A percentile compares a stretch with the other conserved stretches of the same genome.
Evolutionary conservation across 192 early-diverging fungal species (phyloP).

Genomic region (Powellomyces hirtus): DNA sequence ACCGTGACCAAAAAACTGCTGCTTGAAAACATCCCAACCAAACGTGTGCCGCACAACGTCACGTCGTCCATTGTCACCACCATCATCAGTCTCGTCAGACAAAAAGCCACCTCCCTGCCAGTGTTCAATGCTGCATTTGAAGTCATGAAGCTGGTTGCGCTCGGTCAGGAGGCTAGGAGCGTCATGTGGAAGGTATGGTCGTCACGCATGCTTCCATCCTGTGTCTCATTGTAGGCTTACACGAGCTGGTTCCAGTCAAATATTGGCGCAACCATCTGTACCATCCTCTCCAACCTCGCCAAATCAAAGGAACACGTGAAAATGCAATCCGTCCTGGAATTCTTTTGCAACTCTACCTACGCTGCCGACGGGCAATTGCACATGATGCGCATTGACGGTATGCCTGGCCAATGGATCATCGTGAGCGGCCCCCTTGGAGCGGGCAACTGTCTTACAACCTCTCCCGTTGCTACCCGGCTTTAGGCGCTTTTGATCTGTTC

Average conservation of each 20-base stretch:
- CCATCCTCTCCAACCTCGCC: background rate
- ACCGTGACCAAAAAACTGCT: conserved; percentile 14
- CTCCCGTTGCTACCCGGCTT: background rate
- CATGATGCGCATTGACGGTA: conserved; percentile 28
- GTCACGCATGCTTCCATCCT: background rate
- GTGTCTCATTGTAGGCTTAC: background rate
- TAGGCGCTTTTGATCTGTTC: conserved; percentile 25
- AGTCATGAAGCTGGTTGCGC: conserved; percentile 28
- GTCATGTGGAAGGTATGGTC: conserved; percentile 33
- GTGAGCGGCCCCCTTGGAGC: too few relatives aligned
- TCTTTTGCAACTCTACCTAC: conserved; percentile 23
- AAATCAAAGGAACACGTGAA: conserved; percentile 30
- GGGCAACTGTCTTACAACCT: background rate
- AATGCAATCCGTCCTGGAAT: conserved; percentile 7
- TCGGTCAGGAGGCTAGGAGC: conserved; percentile 21
- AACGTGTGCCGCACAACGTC: background rate
- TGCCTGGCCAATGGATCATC: background rate
- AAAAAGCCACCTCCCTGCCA: background rate
- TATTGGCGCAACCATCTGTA: background rate
- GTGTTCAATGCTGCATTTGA: conserved; percentile 25
- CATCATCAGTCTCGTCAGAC: background rate
- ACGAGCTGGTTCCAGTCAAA: conserved; percentile 2
- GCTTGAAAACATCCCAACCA: background rate
- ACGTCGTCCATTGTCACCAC: background rate
- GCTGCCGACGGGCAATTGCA: conserved; percentile 25